Conservation (phyloP, 225 moss, liverwort and hornwort species). For the Ulota crispa region DNA sequence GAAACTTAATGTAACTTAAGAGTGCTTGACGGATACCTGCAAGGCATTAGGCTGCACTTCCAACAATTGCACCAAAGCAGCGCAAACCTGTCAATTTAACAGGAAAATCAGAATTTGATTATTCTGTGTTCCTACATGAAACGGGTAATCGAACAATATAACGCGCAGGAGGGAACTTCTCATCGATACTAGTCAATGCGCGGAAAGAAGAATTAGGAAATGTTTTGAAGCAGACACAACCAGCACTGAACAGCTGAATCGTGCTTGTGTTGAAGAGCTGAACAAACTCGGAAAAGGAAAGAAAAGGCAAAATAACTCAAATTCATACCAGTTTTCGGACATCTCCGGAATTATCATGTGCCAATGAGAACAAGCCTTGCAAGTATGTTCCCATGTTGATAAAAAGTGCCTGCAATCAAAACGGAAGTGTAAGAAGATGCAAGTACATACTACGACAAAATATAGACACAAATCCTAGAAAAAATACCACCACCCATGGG, state of each 20-base stretch:
- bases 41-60: conserved; percentile 91
- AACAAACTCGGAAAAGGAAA: conserved; percentile 1
- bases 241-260: conserved; percentile 5
- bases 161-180: neutral
- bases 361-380: conserved; percentile 93
- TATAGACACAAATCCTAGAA: neutral
- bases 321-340: conserved; percentile 86
- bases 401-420: conserved; percentile 76
- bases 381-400: conserved; percentile 94
- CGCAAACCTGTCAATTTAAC: conserved; percentile 73
- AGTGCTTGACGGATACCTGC: conserved; percentile 54
- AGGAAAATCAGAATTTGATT: conserved; percentile 23
- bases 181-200: neutral
- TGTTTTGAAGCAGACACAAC: neutral
- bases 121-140: conserved; percentile 16
- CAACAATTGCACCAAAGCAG: conserved; percentile 91
- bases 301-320: neutral
- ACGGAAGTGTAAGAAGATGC: conserved; percentile 10
- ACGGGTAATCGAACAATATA: conserved; percentile 1
- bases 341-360: conserved; percentile 86
- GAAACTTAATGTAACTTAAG: neutral
- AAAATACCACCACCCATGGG: neutral
- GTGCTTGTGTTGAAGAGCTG: neutral
- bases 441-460: neutral
- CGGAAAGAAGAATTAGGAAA: neutral